Base-by-base conservation (phyloP, 345 rosid genomes). In the Populus euphratica region DNA sequence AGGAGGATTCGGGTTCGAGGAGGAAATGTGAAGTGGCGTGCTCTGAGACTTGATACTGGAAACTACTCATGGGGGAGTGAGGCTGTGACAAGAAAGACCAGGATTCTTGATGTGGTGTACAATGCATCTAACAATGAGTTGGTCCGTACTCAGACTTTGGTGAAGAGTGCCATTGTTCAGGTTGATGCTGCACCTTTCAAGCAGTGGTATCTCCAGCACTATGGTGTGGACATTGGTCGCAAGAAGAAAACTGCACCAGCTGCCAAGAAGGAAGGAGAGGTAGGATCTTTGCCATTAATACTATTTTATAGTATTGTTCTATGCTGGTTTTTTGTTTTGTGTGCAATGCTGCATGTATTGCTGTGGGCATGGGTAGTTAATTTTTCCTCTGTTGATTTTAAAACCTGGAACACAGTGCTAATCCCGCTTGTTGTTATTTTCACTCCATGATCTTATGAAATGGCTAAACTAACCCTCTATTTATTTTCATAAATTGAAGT, bases 171-270 rank as follows among this genome's bases (percentile, higher is more conserved):
- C 16, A 74, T 79, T 7, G 36, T 80, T 44, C 83, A 80, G 49
- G 83, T 80, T 70, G 83, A 80, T 76, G 83, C 83, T 14, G 79
- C 79, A 50, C 83, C 83, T 71, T 80, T 80, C 73, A 80, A 80
- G 73, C 83, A 80, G 73, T 80, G 83, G 83, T 79, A 79, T 70
- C 82, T 74, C 35, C 82, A 79, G 71, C 82, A 79, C 71, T 79
- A 79, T 79, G 82, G 77, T 27, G 76, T 80, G 67, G 83, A 80
- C 31, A 72, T 80, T 49, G 83, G 83, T 31, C 79, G 83, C 69
- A 80, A 80, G 79, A 80, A 80, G 79, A 80, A 76, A 56, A n/a
- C 71, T 18, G 21, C 72, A 7, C 41, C 41, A 33, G 49, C 35
- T 73, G 35, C 80, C 41, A 81, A 81, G 66, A 81, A 81, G 74